phyloP scores from a whole-genome alignment of 371 early-diverging fungal species.

The Phascolomyces articulosus region DNA sequence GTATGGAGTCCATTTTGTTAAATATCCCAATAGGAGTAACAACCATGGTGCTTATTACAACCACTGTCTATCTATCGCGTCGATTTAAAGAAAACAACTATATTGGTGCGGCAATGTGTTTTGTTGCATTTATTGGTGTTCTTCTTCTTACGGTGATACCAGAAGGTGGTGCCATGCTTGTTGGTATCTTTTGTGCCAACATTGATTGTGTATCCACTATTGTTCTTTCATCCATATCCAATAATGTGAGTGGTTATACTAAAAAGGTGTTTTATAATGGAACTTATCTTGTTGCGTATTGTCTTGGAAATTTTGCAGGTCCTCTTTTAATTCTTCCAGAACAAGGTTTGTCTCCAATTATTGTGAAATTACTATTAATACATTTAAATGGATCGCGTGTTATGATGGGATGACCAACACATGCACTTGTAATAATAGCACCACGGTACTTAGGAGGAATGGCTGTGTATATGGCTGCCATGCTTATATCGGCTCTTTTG shows the following conservation, averaged over 20 bases:
- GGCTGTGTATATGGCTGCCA: conserved; percentile 23
- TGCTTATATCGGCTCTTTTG: conserved; percentile 18
- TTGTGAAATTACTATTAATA: too few species aligned
- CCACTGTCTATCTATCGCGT: conserved; percentile 9
- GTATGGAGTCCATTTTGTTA: conserved; percentile 14
- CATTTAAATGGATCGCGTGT: too few species aligned
- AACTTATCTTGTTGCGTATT: conserved; percentile 22
- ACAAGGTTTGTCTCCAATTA: too few species aligned
- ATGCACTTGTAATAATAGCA: too few species aligned
- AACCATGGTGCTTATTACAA: conserved; percentile 12
- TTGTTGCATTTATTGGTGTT: conserved; percentile 24
- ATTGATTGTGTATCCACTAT: conserved; percentile 13
- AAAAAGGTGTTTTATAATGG: conserved; percentile 21
- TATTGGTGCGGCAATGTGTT: conserved; percentile 9
- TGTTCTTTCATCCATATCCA: conserved; percentile 14
- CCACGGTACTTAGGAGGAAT: conserved; percentile 19
- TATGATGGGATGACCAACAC: too few species aligned
- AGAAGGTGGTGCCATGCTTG: conserved; percentile 12
- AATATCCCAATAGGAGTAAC: neutral
- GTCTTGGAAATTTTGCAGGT: conserved; percentile 19
- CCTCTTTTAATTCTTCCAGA: conserved; percentile 20
- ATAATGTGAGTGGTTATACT: conserved; percentile 10
- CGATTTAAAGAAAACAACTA: conserved; percentile 24
- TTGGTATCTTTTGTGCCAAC: conserved; percentile 23
- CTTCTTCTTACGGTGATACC: conserved; percentile 27